A percentile compares a stretch with the other conserved stretches of the same genome.
phyloP scores from a whole-genome alignment of 73 alveolate genomes.

The Blepharisma japonicum region DNA sequence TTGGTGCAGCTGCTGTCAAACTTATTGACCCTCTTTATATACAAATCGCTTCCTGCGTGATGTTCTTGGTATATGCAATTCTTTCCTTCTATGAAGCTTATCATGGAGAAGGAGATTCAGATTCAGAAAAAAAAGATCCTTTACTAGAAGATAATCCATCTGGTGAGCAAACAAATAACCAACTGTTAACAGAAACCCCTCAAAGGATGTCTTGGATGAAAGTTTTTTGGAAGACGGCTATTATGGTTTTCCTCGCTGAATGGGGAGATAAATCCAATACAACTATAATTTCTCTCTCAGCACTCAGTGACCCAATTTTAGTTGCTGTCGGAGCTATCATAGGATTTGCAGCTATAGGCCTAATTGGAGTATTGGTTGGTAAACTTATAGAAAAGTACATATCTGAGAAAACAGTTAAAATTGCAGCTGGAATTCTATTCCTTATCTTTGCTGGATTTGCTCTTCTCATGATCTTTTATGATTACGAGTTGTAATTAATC shows the following conservation, averaged over 20 bases:
- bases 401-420: neutral
- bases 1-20: slow-evolving; percentile 20
- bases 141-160: neutral
- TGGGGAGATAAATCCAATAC: slow-evolving; percentile 42
- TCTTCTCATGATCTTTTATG: no score
- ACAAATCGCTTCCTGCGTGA: slow-evolving; percentile 4
- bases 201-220: neutral
- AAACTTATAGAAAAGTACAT: neutral
- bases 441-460: neutral
- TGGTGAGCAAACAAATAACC: no score
- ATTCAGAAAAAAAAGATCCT: neutral
- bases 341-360: neutral
- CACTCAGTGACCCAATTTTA: neutral
- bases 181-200: no score
- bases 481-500: no score
- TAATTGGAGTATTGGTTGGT: neutral
- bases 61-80: slow-evolving; percentile 14
- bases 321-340: neutral
- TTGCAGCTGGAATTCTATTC: neutral
- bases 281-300: slow-evolving; percentile 27
- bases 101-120: slow-evolving; percentile 24
- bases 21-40: neutral
- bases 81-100: slow-evolving; percentile 29
- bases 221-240: slow-evolving; percentile 29
- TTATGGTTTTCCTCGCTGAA: slow-evolving; percentile 34